phyloP scores from a whole-genome alignment of 2,329 filamentous ascomycete species.

The Cytospora paraplurivora region DNA sequence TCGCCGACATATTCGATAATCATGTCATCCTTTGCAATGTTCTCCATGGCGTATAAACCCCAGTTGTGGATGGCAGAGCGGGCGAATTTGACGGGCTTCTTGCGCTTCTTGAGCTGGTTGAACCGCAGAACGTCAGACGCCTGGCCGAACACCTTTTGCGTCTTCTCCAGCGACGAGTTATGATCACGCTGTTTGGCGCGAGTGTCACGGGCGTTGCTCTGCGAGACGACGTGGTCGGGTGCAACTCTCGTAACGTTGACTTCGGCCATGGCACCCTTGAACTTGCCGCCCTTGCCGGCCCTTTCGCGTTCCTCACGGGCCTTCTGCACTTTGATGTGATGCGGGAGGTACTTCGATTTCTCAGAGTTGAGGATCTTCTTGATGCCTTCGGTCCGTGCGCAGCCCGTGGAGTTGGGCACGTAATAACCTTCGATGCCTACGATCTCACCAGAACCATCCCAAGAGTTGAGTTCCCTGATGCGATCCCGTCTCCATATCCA shows the following conservation, averaged over 20 bases:
- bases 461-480: slow-evolving; percentile 57
- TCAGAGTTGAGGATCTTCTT: slow-evolving; percentile 97
- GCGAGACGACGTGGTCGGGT: slow-evolving; percentile 78
- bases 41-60: slow-evolving; percentile 97
- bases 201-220: slow-evolving; percentile 88
- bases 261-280: slow-evolving; percentile 61
- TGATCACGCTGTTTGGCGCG: slow-evolving; percentile 94
- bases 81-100: slow-evolving; percentile 98
- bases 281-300: slow-evolving; percentile 63
- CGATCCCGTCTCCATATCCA: slow-evolving; percentile 62
- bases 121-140: slow-evolving; percentile 94
- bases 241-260: slow-evolving; percentile 72
- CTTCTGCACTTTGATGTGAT: slow-evolving; percentile 94
- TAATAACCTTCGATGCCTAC: slow-evolving; percentile 67
- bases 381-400: slow-evolving; percentile 86
- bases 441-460: slow-evolving; percentile 35
- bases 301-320: slow-evolving; percentile 88
- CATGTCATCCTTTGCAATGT: slow-evolving; percentile 97
- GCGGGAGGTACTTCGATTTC: slow-evolving; percentile 96
- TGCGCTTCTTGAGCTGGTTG: slow-evolving; percentile 98
- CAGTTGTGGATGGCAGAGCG: slow-evolving; percentile 98
- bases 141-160: slow-evolving; percentile 80
- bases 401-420: slow-evolving; percentile 81
- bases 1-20: slow-evolving; percentile 99
- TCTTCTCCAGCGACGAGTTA: slow-evolving; percentile 91